A percentile compares a stretch with the other conserved stretches of the same genome.
phyloP scores from a whole-genome alignment of 768 basidiomycete species.

The Tricholoma saponaceum region DNA sequence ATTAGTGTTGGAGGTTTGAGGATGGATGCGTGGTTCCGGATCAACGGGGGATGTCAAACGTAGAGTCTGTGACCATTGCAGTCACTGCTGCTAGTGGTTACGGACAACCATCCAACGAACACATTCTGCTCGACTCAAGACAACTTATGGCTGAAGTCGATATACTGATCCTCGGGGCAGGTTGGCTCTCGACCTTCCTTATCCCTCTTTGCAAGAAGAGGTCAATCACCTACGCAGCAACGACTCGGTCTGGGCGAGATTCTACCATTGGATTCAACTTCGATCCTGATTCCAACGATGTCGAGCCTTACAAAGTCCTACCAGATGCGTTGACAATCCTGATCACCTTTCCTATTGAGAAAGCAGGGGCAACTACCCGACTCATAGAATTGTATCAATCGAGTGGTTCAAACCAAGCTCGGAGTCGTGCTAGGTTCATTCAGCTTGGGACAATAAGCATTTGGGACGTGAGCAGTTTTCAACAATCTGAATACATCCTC shows the following conservation, averaged over 20 bases:
- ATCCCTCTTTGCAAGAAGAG: conserved; percentile 44
- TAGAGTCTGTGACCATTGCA: no score
- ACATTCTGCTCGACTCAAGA: neutral
- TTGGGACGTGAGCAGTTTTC: conserved; percentile 46
- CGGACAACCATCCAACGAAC: neutral
- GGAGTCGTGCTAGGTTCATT: conserved; percentile 34
- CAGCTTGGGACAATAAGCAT: conserved; percentile 60
- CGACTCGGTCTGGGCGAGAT: conserved; percentile 47
- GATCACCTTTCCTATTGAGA: conserved; percentile 53
- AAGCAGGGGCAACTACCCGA: conserved; percentile 39
- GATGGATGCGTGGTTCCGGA: no score
- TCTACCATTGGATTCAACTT: conserved; percentile 53
- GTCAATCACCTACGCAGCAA: conserved; percentile 42
- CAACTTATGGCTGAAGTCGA: conserved; percentile 35
- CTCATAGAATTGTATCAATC: conserved; percentile 43
- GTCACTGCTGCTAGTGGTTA: no score
- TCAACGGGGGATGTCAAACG: no score
- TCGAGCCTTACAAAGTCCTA: conserved; percentile 38
- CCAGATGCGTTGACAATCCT: conserved; percentile 53
- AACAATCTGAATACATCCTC: neutral
- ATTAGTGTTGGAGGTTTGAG: no score
- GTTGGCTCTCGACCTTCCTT: conserved; percentile 63
- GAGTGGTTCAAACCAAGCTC: conserved; percentile 22
- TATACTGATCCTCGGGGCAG: conserved; percentile 61
- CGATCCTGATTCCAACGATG: conserved; percentile 44